These are phyloP conservation scores for Amniculicola lignicola DNA, from an alignment of 495 filamentous ascomycete species.

Conservation along the genomic window DNA sequence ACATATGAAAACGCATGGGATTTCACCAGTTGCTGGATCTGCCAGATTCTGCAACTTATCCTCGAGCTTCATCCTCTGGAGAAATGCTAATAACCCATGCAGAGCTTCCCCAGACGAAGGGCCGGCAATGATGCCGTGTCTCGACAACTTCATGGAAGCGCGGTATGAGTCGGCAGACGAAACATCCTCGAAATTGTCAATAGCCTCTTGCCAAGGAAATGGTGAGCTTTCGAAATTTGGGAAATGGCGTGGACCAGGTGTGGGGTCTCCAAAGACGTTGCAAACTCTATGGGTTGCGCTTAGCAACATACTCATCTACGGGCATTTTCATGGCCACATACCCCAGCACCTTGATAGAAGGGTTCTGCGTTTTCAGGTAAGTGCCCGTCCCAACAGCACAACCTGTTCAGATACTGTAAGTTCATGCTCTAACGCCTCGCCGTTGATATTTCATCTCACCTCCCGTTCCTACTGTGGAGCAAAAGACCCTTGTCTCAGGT, in stretches of 20 bases:
- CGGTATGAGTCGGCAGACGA: conserved; percentile 53
- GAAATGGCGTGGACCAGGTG: conserved; percentile 56
- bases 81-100: conserved; percentile 52
- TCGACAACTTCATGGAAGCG: conserved; percentile 53
- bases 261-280: conserved; percentile 54
- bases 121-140: conserved; percentile 58
- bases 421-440: background rate
- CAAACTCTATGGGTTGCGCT: conserved; percentile 43
- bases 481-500: conserved; percentile 57
- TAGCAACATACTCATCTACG: background rate
- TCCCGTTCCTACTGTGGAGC: conserved; percentile 56
- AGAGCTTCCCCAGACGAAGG: conserved; percentile 60
- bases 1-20: conserved; percentile 59
- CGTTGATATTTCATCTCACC: conserved; percentile 25
- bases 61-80: conserved; percentile 48
- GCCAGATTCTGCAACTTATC: conserved; percentile 47
- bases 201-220: conserved; percentile 56
- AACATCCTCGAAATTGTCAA: conserved; percentile 56
- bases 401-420: conserved; percentile 33
- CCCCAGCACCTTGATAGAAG: conserved; percentile 51
- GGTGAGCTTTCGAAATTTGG: conserved; percentile 51
- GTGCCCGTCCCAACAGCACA: conserved; percentile 55
- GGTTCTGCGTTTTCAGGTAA: conserved; percentile 54
- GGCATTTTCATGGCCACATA: background rate
- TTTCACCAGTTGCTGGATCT: conserved; percentile 45